These are phyloP conservation scores for Solanum chacoense DNA, from an alignment of 305 asterid genomes.

Conservation along the genomic window DNA sequence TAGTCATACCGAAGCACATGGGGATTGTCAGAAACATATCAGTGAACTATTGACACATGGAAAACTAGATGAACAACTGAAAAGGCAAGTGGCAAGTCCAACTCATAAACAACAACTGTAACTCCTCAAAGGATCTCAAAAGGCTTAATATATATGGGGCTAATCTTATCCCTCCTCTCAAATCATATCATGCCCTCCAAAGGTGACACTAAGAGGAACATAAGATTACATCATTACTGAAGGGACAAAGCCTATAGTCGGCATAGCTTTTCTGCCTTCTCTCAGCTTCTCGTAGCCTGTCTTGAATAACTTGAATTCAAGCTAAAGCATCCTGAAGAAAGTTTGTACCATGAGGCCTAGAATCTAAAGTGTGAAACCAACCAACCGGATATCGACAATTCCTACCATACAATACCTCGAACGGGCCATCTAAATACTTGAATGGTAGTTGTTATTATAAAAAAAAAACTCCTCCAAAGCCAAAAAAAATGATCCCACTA, in stretches of 20 bases:
- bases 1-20: neutral
- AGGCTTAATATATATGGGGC: neutral
- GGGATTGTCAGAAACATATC: neutral
- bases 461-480: neutral
- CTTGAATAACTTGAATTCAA: neutral
- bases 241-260: neutral
- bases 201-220: neutral
- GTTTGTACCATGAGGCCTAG: neutral
- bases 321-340: neutral
- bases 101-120: neutral
- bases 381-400: no score
- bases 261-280: no score
- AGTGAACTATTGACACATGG: neutral
- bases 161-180: neutral
- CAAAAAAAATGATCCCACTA: neutral
- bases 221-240: neutral
- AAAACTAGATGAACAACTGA: no score
- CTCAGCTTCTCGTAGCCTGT: neutral
- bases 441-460: neutral
- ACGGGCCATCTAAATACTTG: neutral
- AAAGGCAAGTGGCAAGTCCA: neutral
- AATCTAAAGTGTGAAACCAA: neutral
- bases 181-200: neutral
- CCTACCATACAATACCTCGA: neutral
- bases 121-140: neutral